phyloP scores from a whole-genome alignment of 2,329 filamentous ascomycete species.

The Pseudogymnoascus sp. region DNA sequence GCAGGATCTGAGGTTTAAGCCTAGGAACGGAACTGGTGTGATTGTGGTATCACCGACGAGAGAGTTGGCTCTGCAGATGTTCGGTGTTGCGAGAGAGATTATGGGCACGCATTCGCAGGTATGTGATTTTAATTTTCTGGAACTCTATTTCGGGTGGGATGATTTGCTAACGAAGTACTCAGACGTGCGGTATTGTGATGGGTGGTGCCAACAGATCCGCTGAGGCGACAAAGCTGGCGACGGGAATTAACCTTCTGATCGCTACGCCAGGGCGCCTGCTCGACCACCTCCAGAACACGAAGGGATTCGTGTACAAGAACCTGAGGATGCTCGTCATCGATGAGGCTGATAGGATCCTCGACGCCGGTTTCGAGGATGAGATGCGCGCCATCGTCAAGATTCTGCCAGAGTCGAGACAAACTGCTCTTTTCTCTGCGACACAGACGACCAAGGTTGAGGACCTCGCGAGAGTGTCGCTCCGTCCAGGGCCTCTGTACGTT shows the following conservation, averaged over 20 bases:
- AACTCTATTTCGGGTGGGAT: background rate
- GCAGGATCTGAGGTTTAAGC: conserved; percentile 83
- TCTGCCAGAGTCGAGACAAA: conserved; percentile 79
- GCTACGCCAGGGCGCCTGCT: conserved; percentile 87
- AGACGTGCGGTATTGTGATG: conserved; percentile 90
- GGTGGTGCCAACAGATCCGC: conserved; percentile 85
- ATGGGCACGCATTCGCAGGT: conserved; percentile 82
- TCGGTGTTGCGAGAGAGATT: conserved; percentile 85
- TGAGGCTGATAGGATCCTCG: conserved; percentile 91
- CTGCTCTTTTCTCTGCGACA: conserved; percentile 97
- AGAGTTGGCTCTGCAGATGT: conserved; percentile 91
- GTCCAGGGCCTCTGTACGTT: conserved; percentile 87
- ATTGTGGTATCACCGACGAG: conserved; percentile 89
- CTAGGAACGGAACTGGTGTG: conserved; percentile 84
- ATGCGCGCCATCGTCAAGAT: conserved; percentile 97
- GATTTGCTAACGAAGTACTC: background rate
- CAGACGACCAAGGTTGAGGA: conserved; percentile 99
- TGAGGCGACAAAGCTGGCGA: conserved; percentile 86
- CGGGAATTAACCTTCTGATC: conserved; percentile 90
- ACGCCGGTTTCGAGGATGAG: conserved; percentile 97
- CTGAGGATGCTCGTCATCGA: conserved; percentile 88
- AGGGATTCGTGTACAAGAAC: conserved; percentile 85
- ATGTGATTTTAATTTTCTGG: background rate
- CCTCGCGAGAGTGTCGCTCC: conserved; percentile 83
- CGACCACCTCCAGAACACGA: conserved; percentile 89